These are phyloP conservation scores for Coniferiporia weirii DNA, from an alignment of 1,284 basidiomycete genomes.

Conservation along the genomic window DNA sequence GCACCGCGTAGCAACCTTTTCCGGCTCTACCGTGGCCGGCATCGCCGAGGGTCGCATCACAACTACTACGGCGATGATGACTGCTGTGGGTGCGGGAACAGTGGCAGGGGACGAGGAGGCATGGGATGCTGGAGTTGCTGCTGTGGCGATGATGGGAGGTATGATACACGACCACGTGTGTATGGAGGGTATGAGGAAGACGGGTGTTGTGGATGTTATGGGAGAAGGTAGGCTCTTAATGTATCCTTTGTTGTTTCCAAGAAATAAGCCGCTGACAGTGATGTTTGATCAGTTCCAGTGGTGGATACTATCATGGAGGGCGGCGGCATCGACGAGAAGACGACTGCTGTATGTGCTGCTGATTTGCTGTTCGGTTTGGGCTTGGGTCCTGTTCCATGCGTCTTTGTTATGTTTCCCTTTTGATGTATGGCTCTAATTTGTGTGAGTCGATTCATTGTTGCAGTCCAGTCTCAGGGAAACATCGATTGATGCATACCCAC, in stretches of 20 bases:
- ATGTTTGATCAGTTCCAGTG: background rate
- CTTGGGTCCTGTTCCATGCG: background rate
- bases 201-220: constrained; percentile 10
- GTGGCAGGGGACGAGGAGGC: background rate
- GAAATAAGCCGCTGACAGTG: background rate
- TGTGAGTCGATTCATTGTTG: too few relatives aligned
- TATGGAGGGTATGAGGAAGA: constrained; percentile 1
- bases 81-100: constrained; percentile 6
- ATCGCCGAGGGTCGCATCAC: background rate
- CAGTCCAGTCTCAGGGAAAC: too few relatives aligned
- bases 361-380: background rate
- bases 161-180: background rate
- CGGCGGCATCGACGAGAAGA: background rate
- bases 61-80: background rate
- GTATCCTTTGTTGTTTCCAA: background rate
- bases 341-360: background rate
- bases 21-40: constrained; percentile 5
- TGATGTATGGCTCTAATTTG: too few relatives aligned
- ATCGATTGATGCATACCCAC: too few relatives aligned
- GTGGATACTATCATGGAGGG: background rate
- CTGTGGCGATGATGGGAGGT: background rate
- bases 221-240: background rate
- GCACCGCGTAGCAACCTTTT: background rate
- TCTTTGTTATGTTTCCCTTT: too few relatives aligned
- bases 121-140: background rate